Conservation (phyloP, 345 rosid genomes). For the Dipteronia dyeriana region DNA sequence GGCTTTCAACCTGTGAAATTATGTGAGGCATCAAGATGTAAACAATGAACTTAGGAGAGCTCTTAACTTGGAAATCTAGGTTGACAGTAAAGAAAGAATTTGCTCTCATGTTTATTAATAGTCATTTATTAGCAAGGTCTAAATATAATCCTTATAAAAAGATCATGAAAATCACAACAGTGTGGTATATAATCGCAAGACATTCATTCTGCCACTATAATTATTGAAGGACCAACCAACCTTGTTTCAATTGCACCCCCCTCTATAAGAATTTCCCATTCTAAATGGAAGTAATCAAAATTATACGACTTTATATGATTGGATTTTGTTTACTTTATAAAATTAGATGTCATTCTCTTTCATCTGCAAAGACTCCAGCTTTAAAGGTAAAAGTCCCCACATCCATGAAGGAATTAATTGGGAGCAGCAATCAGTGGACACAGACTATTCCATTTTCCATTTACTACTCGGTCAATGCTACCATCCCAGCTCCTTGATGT, state of each 20-base stretch:
- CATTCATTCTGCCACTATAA: background rate
- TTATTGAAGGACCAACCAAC: background rate
- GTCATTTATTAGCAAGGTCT: background rate
- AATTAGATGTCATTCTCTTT: background rate
- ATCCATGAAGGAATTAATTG: background rate
- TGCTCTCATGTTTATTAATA: background rate
- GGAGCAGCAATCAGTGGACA: background rate
- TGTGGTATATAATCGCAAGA: background rate
- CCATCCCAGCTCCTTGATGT: background rate
- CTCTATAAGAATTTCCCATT: background rate
- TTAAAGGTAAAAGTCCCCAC: conserved; percentile 12
- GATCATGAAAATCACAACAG: background rate
- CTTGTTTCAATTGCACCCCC: background rate
- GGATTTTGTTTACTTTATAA: background rate
- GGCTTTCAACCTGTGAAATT: background rate
- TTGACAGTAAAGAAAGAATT: background rate
- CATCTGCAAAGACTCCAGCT: background rate
- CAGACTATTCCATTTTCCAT: background rate
- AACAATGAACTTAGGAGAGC: background rate
- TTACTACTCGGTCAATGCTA: background rate
- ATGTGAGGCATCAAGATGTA: background rate
- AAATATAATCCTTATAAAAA: background rate
- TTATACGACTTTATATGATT: background rate
- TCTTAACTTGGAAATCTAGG: too few relatives aligned
- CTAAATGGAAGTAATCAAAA: background rate